A percentile compares a stretch with the other conserved stretches of the same genome.
Evolutionary conservation across 768 basidiomycete genomes (phyloP).

Genomic region (Sutorius australiensis): DNA sequence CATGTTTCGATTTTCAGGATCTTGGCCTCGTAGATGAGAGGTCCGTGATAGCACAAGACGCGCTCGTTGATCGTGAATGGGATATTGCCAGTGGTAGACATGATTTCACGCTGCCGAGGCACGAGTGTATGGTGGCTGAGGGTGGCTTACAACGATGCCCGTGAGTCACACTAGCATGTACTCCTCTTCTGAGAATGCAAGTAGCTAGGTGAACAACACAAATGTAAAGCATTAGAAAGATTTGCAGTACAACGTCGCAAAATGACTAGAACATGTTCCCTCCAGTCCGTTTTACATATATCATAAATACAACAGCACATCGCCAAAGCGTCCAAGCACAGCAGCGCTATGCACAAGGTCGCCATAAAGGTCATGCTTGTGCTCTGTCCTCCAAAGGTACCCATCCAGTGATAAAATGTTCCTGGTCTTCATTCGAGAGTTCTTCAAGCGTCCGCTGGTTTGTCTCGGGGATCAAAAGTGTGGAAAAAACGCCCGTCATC

Average conservation of each 20-base stretch:
- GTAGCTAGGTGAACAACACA: too few relatives aligned
- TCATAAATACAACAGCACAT: too few relatives aligned
- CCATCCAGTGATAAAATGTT: background rate
- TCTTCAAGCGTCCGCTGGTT: constrained; percentile 58
- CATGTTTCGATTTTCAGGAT: constrained; percentile 67
- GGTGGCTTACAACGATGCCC: too few relatives aligned
- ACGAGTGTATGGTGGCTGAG: background rate
- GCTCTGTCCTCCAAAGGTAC: background rate
- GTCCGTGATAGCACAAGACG: constrained; percentile 92
- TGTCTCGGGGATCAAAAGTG: constrained; percentile 73
- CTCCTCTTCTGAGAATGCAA: too few relatives aligned
- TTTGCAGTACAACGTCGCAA: too few relatives aligned
- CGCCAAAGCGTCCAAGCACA: background rate
- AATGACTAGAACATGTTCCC: too few relatives aligned
- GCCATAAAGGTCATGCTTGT: background rate
- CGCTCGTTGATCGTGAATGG: constrained; percentile 64
- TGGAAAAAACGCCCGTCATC: constrained; percentile 76
- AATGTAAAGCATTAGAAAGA: too few relatives aligned
- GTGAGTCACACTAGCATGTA: too few relatives aligned
- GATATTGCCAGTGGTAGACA: constrained; percentile 17
- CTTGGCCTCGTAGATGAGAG: constrained; percentile 93
- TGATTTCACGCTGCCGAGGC: background rate
- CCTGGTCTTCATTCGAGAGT: constrained; percentile 52
- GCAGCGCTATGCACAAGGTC: background rate
- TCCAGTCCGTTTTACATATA: too few relatives aligned